phyloP scores from a whole-genome alignment of 495 filamentous ascomycete genomes.

The Podospora pseudoanserina region DNA sequence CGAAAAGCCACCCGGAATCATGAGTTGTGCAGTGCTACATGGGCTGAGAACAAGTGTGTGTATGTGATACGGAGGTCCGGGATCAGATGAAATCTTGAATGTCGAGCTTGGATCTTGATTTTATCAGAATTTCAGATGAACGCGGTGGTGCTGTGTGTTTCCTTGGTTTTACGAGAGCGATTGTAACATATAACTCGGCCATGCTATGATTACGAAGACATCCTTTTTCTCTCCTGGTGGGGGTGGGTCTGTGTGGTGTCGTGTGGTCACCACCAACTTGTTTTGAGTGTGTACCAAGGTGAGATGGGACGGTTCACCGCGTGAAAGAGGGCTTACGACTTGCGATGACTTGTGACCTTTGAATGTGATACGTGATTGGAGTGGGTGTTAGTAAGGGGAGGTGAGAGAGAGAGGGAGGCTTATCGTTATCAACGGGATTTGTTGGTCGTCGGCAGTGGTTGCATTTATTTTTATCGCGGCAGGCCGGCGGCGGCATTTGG shows the following conservation, averaged over 20 bases:
- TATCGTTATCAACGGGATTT: background rate
- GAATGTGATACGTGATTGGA: background rate
- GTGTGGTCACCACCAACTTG: background rate
- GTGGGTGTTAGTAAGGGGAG: background rate
- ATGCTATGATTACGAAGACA: background rate
- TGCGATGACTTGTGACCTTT: background rate
- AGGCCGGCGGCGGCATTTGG: too few relatives aligned
- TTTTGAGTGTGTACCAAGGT: background rate
- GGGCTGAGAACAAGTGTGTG: background rate
- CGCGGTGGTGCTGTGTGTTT: background rate
- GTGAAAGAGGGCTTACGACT: background rate
- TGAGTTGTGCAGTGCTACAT: background rate
- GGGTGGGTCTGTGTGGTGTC: background rate
- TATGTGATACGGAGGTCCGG: background rate
- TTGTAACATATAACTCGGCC: background rate
- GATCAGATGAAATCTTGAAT: background rate
- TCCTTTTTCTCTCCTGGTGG: background rate
- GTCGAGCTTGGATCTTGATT: too few relatives aligned
- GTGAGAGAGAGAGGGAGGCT: background rate
- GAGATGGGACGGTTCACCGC: background rate
- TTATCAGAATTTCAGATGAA: background rate
- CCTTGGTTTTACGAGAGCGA: background rate
- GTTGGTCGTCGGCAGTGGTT: background rate
- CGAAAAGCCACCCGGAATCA: background rate
- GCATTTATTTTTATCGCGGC: background rate